These are phyloP conservation scores for Cnidoscolus chayamansa DNA, from an alignment of 441 rosid species.

Conservation along the genomic window DNA sequence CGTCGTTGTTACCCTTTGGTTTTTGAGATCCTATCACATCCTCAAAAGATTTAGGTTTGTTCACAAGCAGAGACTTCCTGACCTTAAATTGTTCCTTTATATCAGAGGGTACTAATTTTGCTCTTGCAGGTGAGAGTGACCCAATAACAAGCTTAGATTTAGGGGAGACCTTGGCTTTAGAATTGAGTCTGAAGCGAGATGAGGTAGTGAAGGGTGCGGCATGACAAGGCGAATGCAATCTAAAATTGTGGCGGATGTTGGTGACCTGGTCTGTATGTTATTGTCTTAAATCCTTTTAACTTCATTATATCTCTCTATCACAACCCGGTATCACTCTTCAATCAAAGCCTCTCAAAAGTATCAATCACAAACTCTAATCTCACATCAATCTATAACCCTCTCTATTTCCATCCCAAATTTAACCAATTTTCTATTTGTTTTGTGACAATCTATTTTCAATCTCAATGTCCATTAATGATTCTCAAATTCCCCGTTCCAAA, in stretches of 20 bases:
- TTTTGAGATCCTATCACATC: constrained; percentile 38
- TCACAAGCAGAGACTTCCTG: constrained; percentile 39
- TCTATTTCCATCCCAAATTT: no score
- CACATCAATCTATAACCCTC: constrained; percentile 6
- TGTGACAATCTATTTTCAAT: background rate
- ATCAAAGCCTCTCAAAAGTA: background rate
- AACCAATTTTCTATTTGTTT: background rate
- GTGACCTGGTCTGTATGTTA: background rate
- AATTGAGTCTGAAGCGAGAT: constrained; percentile 41
- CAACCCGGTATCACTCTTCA: background rate
- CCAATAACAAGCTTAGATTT: constrained; percentile 24
- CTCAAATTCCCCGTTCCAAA: background rate
- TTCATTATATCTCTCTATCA: no score
- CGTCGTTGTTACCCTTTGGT: constrained; percentile 3
- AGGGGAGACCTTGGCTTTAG: constrained; percentile 28
- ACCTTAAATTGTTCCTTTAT: constrained; percentile 35
- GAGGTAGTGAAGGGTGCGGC: constrained; percentile 36
- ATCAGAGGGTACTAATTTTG: constrained; percentile 42
- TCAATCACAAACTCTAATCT: constrained; percentile 15
- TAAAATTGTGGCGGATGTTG: background rate
- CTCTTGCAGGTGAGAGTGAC: constrained; percentile 27
- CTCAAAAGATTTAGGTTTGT: constrained; percentile 48
- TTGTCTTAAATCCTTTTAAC: no score
- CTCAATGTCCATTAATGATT: background rate
- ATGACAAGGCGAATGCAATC: background rate